These are phyloP conservation scores for Saccharomyces hybrid DNA, from an alignment of 1,139 yeast species.

Conservation along the genomic window DNA sequence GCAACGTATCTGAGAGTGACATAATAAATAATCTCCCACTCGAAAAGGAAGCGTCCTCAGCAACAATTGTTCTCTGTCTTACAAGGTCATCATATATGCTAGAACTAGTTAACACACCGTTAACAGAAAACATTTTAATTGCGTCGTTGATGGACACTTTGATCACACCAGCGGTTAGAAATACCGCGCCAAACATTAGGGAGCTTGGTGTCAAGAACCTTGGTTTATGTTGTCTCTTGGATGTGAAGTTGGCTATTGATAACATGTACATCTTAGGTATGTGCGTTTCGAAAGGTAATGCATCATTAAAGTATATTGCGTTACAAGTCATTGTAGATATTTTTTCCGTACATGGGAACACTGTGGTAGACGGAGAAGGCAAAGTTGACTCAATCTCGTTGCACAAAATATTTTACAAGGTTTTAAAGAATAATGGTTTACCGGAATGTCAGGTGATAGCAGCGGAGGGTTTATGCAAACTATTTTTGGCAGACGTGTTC, in stretches of 20 bases:
- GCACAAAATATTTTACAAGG: slow-evolving; percentile 61
- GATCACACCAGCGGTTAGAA: slow-evolving; percentile 74
- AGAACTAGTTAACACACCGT: slow-evolving; percentile 56
- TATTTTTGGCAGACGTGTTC: slow-evolving; percentile 70
- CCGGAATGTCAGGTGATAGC: slow-evolving; percentile 70
- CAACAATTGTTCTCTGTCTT: slow-evolving; percentile 56
- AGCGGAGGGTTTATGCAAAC: slow-evolving; percentile 81
- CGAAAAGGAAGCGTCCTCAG: slow-evolving; percentile 29
- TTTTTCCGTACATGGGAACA: slow-evolving; percentile 65
- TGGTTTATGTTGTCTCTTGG: slow-evolving; percentile 73
- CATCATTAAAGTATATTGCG: slow-evolving; percentile 47
- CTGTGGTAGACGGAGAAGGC: slow-evolving; percentile 55
- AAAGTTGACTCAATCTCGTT: slow-evolving; percentile 54
- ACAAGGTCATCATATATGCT: slow-evolving; percentile 64
- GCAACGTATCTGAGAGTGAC: slow-evolving; percentile 14
- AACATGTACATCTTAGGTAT: slow-evolving; percentile 56
- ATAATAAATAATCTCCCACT: slow-evolving; percentile 18
- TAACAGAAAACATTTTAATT: slow-evolving; percentile 59
- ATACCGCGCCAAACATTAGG: slow-evolving; percentile 51
- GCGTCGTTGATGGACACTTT: slow-evolving; percentile 67
- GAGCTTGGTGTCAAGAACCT: slow-evolving; percentile 67
- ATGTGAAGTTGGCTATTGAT: slow-evolving; percentile 53
- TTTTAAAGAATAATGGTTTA: slow-evolving; percentile 48
- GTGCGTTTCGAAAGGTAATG: slow-evolving; percentile 56
- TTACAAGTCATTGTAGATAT: slow-evolving; percentile 71